Base-by-base conservation (phyloP, 805 yeast genomes). In the Candida endomychidarum region DNA sequence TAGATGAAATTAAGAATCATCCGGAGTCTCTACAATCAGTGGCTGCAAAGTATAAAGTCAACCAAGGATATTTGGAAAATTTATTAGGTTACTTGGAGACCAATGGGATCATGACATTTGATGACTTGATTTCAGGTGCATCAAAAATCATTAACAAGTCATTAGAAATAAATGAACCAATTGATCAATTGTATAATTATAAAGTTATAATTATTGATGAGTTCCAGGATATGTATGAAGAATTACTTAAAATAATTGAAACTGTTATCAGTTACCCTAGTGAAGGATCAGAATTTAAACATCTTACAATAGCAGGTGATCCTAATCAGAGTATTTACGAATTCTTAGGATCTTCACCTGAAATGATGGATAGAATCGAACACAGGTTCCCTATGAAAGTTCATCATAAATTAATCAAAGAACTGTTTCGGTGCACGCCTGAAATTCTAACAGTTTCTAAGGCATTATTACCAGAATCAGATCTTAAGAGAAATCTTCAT, bases 291-390 rank as follows among this genome's bases (percentile, higher is more conserved):
- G 42, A 41, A 4, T 43, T 42, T 6, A 70, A 75, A 38, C 89
- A 84, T 54, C 51, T 85, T 24, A 73, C 82, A 1, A 56, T 84
- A 14, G 83, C 88, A 3, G 90, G 90, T 1, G 91, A 85, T 58
- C 75, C 80, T 1, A 70, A 78, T 53, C 91, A 85, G 58, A 72
- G 84, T 38, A 80, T 85, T 20, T 85, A 81, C 54, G 80, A 70
- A 20, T 85, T 85, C 53, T 53, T 83, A 28, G 86, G 87, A 0
- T 67, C 81, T 0, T 63, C 67, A 30, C 65, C 67, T 1, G 37
- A 54, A 3, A 60, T 65, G 3, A 56, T 73, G 53, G 37, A 47
- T n/a, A 37, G 46, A 8, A 39, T 68, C 8, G 46, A 36, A n/a
- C 20, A 32, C 5, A 45, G 48, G 14, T 54, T 67, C 26, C 58